Evolutionary conservation across 2,329 filamentous ascomycete genomes (phyloP).

Genomic region (Gliomastix tumulicola): DNA sequence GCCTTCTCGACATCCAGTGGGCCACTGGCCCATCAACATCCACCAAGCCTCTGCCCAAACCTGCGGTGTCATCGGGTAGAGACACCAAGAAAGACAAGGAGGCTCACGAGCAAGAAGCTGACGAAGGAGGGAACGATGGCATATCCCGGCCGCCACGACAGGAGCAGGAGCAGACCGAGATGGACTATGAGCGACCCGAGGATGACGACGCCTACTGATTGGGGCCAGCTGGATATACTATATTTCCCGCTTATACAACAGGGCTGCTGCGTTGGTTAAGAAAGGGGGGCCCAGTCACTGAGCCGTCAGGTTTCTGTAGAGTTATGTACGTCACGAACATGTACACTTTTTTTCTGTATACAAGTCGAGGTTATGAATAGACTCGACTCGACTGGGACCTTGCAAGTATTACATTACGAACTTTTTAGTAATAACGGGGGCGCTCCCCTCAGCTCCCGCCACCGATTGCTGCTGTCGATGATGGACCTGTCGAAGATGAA

Average conservation of each 20-base stretch:
- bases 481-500: constrained; percentile 48
- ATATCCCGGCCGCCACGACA: background rate
- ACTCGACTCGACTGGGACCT: too few relatives aligned
- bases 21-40: constrained; percentile 28
- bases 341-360: too few relatives aligned
- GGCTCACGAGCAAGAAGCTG: background rate
- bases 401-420: too few relatives aligned
- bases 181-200: background rate
- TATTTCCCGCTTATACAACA: too few relatives aligned
- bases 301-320: too few relatives aligned
- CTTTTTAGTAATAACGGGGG: constrained; percentile 12
- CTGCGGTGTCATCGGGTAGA: too few relatives aligned
- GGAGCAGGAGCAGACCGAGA: background rate
- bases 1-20: constrained; percentile 62
- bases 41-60: too few relatives aligned
- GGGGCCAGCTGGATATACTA: too few relatives aligned
- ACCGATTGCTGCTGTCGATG: constrained; percentile 45
- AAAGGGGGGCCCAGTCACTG: too few relatives aligned
- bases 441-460: constrained; percentile 39
- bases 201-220: constrained; percentile 3
- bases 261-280: too few relatives aligned
- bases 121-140: background rate
- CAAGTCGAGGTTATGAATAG: too few relatives aligned
- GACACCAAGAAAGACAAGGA: background rate
- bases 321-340: too few relatives aligned